phyloP scores from a whole-genome alignment of 164 flowering plant genomes.

The Sedum album region DNA sequence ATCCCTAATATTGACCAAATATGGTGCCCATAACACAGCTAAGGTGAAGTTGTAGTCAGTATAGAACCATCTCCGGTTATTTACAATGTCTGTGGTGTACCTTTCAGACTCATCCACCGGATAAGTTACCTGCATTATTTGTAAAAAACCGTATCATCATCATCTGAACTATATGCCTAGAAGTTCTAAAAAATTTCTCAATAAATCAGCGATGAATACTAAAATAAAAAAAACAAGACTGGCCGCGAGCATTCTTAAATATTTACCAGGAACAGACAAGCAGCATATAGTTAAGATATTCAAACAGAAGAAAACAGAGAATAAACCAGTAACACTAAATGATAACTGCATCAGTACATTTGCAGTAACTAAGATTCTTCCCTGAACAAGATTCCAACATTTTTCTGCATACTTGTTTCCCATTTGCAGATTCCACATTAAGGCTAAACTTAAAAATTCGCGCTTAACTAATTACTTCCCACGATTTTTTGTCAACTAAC shows the following conservation, averaged over 20 bases:
- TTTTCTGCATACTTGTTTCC: background rate
- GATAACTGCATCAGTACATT: background rate
- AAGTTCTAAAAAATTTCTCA: background rate
- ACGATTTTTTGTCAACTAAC: background rate
- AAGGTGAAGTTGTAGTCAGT: no score
- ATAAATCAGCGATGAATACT: background rate
- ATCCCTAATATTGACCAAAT: background rate
- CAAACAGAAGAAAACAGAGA: background rate
- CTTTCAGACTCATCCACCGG: background rate
- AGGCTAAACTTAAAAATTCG: no score
- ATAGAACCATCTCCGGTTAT: background rate
- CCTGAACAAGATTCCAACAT: background rate
- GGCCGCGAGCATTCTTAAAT: background rate
- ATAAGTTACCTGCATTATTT: constrained; percentile 2
- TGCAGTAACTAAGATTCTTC: constrained; percentile 6
- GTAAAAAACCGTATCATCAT: background rate
- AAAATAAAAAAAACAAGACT: background rate
- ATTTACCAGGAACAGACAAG: background rate
- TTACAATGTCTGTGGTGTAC: background rate
- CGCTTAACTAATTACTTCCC: background rate
- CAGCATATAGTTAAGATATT: background rate
- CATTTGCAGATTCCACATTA: background rate
- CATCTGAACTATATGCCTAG: background rate
- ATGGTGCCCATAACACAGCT: background rate
- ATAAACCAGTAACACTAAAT: background rate